Percentiles rank a stretch among this genome's conserved stretches.
These are phyloP conservation scores for Endogone sp. DNA, from an alignment of 192 early-diverging fungal genomes.

Conservation along the genomic window DNA sequence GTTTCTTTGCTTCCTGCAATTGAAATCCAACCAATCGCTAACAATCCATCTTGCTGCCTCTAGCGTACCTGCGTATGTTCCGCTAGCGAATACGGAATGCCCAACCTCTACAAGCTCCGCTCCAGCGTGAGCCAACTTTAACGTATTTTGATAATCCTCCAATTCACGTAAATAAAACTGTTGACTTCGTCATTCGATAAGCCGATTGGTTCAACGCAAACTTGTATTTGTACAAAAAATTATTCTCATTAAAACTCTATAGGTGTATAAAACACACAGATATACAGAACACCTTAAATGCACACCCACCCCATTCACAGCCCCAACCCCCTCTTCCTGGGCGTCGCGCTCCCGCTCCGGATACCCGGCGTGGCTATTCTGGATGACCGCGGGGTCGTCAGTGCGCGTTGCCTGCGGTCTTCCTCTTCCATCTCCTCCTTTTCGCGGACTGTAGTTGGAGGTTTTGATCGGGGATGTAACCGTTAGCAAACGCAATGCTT, in stretches of 20 bases:
- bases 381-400: constrained; percentile 23
- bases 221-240: no score
- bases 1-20: neutral
- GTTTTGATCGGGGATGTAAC: neutral
- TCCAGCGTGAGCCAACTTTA: no score
- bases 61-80: neutral
- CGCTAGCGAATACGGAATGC: neutral
- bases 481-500: no score
- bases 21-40: neutral
- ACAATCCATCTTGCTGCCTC: neutral
- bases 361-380: constrained; percentile 47
- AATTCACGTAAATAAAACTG: neutral
- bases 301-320: no score
- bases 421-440: constrained; percentile 43
- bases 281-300: no score
- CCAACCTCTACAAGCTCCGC: neutral
- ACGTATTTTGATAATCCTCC: neutral
- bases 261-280: no score
- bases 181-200: neutral
- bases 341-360: constrained; percentile 29
- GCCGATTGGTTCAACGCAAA: no score
- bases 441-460: constrained; percentile 34
- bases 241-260: no score
- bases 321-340: constrained; percentile 31
- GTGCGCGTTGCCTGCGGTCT: constrained; percentile 11